phyloP scores from a whole-genome alignment of 1,284 basidiomycete genomes.

The Trichosporon ovoides region DNA sequence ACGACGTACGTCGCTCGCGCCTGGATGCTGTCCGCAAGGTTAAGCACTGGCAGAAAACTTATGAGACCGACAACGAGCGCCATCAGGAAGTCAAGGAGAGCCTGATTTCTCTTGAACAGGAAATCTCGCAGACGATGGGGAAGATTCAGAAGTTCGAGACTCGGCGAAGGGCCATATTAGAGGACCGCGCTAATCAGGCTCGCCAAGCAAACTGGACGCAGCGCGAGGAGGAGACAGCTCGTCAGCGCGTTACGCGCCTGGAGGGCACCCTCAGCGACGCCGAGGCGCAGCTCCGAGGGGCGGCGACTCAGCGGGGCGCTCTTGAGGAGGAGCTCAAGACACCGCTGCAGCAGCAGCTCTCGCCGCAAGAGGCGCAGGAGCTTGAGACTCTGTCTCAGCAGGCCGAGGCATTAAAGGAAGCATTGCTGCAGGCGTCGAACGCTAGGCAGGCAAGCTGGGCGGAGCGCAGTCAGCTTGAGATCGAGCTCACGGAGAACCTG shows the following conservation, averaged over 20 bases:
- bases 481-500: slow-evolving; percentile 87
- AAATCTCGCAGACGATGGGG: slow-evolving; percentile 72
- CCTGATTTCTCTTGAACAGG: slow-evolving; percentile 73
- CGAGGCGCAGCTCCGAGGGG: slow-evolving; percentile 58
- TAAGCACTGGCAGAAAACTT: slow-evolving; percentile 69
- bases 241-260: slow-evolving; percentile 60
- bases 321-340: slow-evolving; percentile 69
- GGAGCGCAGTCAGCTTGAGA: slow-evolving; percentile 75
- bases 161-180: slow-evolving; percentile 65
- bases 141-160: slow-evolving; percentile 66
- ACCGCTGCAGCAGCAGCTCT: slow-evolving; percentile 69
- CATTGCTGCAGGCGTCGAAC: slow-evolving; percentile 64
- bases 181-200: slow-evolving; percentile 62
- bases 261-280: slow-evolving; percentile 67
- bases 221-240: slow-evolving; percentile 66
- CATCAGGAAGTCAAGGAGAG: slow-evolving; percentile 68
- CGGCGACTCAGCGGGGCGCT: slow-evolving; percentile 53
- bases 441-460: slow-evolving; percentile 62
- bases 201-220: slow-evolving; percentile 61
- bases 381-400: slow-evolving; percentile 70
- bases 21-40: slow-evolving; percentile 80
- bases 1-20: slow-evolving; percentile 82
- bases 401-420: slow-evolving; percentile 67
- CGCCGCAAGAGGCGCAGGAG: slow-evolving; percentile 62
- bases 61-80: slow-evolving; percentile 61